Evolutionary conservation across 176 grass and related monocot genomes (phyloP), one percentile per base, ranked within the genome.

Genomic region (Pharus latifolius): DNA sequence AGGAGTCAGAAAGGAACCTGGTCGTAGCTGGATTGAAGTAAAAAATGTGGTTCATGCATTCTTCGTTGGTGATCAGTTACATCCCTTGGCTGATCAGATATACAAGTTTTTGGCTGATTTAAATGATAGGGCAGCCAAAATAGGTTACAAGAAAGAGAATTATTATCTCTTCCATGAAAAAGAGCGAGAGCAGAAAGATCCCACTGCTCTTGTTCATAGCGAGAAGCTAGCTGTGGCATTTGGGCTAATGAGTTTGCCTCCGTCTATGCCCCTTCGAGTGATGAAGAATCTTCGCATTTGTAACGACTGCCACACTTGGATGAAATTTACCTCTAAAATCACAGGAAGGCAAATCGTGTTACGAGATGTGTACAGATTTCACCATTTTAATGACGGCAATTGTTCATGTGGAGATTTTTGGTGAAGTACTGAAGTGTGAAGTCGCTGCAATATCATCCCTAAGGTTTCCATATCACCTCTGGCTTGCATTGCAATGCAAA

Each of bases 321-420:
- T 91, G 88, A 91, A 82, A 60, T 91, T 78, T 49, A 58, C 72
- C 14, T 87, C 88, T 15, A 40, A 57, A 26, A 29, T 78, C 55
- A 46, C 40, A 28, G 45, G 73, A 58, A 75, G 81, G 65, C 35
- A 56, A 70, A 84, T 91, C 80, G 65, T 91, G 69, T 72, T 91
- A 45, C 73, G 88, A 49, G 88, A 91, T 55, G 76, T 83, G 28
- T 88, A 88, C 58, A 72, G 88, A 56, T 84, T 91, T 91, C 88
- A 91, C 69, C 88, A 91, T 87, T 91, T 87, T 78, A 73, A 50
- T 32, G 76, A 49, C 0, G 81, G 88, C 11, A 84, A 12, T 25
- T 91, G 88, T 77, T 91, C 81, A 35, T 91, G 88, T 67, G 77
- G 77, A 74, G 88, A 84, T 31, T 91, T 78, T 74, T 91, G 88